A percentile compares a stretch with the other conserved stretches of the same genome.
Conservation (phyloP, 345 rosid species). For the Citrus glauca region DNA sequence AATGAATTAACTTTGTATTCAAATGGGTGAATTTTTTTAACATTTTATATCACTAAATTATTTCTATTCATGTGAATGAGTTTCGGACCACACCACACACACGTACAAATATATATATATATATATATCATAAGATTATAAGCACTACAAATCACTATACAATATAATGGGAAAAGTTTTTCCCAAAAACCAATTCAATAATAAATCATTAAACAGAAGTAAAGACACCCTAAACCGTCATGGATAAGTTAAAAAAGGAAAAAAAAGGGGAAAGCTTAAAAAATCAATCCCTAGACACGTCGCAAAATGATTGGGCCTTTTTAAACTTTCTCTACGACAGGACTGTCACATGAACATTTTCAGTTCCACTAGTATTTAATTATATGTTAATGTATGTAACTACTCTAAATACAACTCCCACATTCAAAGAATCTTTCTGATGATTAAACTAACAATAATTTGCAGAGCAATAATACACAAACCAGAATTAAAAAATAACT, state of each 20-base stretch:
- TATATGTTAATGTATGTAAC: conserved; percentile 4
- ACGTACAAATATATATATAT: too few relatives aligned
- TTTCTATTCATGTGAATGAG: too few relatives aligned
- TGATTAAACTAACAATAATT: conserved; percentile 18
- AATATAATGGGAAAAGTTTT: too few relatives aligned
- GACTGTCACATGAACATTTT: conserved; percentile 33
- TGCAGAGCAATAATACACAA: conserved; percentile 47
- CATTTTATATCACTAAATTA: too few relatives aligned
- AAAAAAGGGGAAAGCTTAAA: neutral
- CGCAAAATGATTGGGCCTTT: conserved; percentile 30
- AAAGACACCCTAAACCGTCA: conserved; percentile 5
- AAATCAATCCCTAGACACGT: conserved; percentile 20
- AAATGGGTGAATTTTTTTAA: too few relatives aligned
- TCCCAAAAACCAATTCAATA: neutral
- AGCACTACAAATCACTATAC: too few relatives aligned
- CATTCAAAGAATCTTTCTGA: conserved; percentile 45
- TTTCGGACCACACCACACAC: too few relatives aligned
- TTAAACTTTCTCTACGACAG: conserved; percentile 27
- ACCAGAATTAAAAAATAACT: conserved; percentile 7
- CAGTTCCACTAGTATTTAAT: neutral
- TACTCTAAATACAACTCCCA: conserved; percentile 25
- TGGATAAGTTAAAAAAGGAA: neutral
- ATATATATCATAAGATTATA: too few relatives aligned
- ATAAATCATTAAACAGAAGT: neutral
- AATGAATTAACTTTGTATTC: too few relatives aligned